Percentiles rank a stretch among this genome's conserved stretches.
Evolutionary conservation across 176 grass and related monocot species (phyloP).

Genomic region (Echinochloa phyllopogon): DNA sequence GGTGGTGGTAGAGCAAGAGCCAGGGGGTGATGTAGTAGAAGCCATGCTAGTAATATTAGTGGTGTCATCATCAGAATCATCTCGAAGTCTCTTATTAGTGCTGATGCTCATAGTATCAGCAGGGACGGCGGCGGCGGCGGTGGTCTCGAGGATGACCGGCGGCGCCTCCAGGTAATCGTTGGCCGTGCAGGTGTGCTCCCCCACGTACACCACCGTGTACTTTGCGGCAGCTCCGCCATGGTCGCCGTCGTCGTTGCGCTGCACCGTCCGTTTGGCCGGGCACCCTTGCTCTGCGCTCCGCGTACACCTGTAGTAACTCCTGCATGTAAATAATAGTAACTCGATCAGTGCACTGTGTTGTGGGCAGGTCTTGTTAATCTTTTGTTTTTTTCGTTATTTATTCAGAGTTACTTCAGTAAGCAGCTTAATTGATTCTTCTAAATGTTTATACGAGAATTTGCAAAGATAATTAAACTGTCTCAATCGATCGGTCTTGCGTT

Average conservation of each 20-base stretch:
- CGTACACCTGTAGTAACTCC: constrained; percentile 71
- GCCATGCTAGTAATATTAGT: no score
- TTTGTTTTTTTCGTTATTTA: no score
- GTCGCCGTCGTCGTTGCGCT: constrained; percentile 30
- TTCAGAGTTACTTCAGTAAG: not conserved
- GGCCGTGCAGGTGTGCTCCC: constrained; percentile 41
- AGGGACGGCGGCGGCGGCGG: not conserved
- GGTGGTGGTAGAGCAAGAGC: not conserved
- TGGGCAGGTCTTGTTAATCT: not conserved
- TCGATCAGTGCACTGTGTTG: not conserved
- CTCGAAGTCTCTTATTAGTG: not conserved
- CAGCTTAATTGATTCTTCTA: not conserved
- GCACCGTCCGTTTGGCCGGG: constrained; percentile 57
- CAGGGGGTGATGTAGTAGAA: not conserved
- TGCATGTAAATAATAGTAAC: not conserved
- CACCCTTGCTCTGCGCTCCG: constrained; percentile 53
- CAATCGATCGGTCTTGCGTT: not conserved
- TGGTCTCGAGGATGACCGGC: constrained; percentile 56
- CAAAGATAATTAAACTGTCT: not conserved
- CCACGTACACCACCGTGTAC: constrained; percentile 44
- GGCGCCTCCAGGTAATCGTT: not conserved
- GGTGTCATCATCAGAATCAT: not conserved
- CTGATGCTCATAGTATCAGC: no score
- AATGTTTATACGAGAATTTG: no score
- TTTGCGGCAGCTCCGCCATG: not conserved